These are phyloP conservation scores for Cladochytrium replicatum DNA, from an alignment of 192 early-diverging fungal genomes.

Conservation along the genomic window DNA sequence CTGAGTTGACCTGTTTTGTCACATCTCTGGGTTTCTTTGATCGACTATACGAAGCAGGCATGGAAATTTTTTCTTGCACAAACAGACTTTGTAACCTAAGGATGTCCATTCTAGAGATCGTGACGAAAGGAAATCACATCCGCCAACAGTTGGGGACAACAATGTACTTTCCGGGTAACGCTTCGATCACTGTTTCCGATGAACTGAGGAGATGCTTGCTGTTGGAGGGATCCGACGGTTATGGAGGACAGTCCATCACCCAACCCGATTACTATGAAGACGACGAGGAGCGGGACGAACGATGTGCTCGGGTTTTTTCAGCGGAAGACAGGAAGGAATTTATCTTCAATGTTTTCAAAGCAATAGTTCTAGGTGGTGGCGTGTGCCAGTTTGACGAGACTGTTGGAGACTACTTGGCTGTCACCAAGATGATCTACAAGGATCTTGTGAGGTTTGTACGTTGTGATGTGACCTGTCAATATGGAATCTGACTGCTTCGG, in stretches of 20 bases:
- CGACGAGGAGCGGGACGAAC: no score
- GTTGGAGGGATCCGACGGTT: conserved; percentile 23
- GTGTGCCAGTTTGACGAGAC: conserved; percentile 49
- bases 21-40: conserved; percentile 37
- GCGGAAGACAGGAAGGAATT: conserved; percentile 35
- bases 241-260: no score
- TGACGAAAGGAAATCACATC: conserved; percentile 15
- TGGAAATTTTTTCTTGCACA: not conserved
- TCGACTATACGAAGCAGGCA: conserved; percentile 11
- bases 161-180: conserved; percentile 45
- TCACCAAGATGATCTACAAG: conserved; percentile 39
- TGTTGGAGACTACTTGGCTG: conserved; percentile 31
- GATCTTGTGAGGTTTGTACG: no score
- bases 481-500: no score
- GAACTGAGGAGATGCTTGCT: conserved; percentile 38
- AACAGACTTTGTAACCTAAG: conserved; percentile 2
- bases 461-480: no score
- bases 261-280: no score
- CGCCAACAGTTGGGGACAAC: conserved; percentile 30
- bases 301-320: conserved; percentile 20
- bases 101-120: not conserved
- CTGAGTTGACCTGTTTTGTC: conserved; percentile 23
- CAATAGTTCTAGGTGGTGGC: conserved; percentile 33
- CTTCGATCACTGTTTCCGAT: conserved; percentile 34
- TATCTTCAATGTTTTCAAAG: conserved; percentile 42